Evolutionary conservation across 176 grass and related monocot genomes (phyloP).

Genomic region (Lolium rigidum): DNA sequence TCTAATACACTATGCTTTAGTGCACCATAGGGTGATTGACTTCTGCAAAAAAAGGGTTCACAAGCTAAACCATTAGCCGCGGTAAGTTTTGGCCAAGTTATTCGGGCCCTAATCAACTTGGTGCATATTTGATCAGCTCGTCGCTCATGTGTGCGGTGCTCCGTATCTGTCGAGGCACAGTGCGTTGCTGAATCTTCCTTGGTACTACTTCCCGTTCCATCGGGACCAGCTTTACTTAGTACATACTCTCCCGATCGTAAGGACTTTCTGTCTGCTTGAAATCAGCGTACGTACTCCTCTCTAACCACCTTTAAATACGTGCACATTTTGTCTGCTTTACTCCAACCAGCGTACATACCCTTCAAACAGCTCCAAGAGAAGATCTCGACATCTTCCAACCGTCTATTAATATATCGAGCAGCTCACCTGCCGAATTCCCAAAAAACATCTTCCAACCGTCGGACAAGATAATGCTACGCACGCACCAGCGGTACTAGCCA

Average conservation of each 20-base stretch:
- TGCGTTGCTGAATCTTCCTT: not conserved
- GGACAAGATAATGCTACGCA: not conserved
- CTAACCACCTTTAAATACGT: not conserved
- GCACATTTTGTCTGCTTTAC: not conserved
- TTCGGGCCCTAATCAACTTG: no score
- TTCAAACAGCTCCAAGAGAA: not conserved
- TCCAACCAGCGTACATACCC: not conserved
- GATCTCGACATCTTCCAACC: not conserved
- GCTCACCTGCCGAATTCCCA: no score
- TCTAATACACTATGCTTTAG: no score
- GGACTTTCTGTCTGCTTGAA: not conserved
- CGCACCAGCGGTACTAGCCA: not conserved
- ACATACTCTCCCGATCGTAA: not conserved
- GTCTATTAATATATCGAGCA: no score
- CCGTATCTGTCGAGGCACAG: constrained; percentile 5
- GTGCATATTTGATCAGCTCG: not conserved
- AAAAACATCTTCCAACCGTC: not conserved
- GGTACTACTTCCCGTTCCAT: not conserved
- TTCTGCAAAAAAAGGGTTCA: no score
- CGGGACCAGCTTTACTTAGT: constrained; percentile 18
- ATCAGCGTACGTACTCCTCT: not conserved
- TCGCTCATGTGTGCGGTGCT: not conserved
- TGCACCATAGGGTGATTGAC: no score
- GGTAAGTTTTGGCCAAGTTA: no score
- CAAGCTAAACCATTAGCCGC: no score